These are phyloP conservation scores for Ilex paraguariensis DNA, from an alignment of 305 asterid species.

Conservation along the genomic window DNA sequence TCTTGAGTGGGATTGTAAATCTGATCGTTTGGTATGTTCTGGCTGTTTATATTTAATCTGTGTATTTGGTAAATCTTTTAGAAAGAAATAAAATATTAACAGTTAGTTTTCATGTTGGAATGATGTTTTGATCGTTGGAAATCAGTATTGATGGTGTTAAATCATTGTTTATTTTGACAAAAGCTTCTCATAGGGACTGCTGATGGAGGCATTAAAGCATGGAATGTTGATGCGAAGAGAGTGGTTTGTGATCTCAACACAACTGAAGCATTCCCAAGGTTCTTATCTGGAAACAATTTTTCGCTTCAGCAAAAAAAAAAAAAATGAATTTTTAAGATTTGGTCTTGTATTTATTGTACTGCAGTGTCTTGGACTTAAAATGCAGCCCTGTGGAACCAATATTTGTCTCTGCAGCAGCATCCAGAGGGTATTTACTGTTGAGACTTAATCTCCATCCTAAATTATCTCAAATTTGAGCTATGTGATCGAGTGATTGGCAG, in stretches of 20 bases:
- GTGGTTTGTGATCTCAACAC: conserved; percentile 92
- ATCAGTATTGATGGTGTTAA: conserved; percentile 27
- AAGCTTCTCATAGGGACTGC: conserved; percentile 99
- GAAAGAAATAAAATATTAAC: background rate
- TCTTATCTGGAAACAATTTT: background rate
- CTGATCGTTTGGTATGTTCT: conserved; percentile 76
- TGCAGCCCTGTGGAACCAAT: conserved; percentile 99
- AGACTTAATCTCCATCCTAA: conserved; percentile 1
- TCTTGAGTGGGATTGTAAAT: conserved; percentile 99
- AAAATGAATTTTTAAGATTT: background rate
- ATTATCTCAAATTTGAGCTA: no score
- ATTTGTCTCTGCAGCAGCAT: conserved; percentile 96
- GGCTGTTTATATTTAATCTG: no score
- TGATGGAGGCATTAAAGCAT: conserved; percentile 95
- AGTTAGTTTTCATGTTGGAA: conserved; percentile 4
- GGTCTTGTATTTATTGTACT: conserved; percentile 17
- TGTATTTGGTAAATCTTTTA: no score
- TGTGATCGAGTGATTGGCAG: no score
- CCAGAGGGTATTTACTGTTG: conserved; percentile 54
- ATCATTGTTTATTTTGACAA: conserved; percentile 34
- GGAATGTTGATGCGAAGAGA: conserved; percentile 97
- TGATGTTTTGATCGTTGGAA: conserved; percentile 17
- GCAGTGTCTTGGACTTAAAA: conserved; percentile 91
- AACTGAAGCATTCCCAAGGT: conserved; percentile 78
- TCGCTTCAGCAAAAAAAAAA: background rate